phyloP scores from a whole-genome alignment of 331 rosid species.

The Rosa hybrid region DNA sequence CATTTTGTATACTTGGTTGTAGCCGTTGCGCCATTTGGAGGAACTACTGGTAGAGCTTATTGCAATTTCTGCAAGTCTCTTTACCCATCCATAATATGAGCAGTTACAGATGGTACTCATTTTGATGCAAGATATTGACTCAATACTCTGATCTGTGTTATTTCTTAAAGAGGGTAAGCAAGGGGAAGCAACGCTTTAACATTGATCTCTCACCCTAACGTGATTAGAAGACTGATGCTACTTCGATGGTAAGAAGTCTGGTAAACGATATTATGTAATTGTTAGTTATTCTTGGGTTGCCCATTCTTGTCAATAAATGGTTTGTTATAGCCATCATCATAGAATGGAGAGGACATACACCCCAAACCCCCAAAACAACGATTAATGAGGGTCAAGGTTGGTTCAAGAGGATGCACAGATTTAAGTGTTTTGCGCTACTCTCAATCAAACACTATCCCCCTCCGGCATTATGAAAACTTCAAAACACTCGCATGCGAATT shows the following conservation, averaged over 20 bases:
- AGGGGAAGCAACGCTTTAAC: constrained; percentile 74
- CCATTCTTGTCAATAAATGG: neutral
- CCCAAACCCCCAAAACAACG: too few species aligned
- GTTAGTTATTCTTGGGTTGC: neutral
- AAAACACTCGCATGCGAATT: neutral
- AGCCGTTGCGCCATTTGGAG: constrained; percentile 93
- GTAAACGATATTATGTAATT: neutral
- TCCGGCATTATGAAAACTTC: neutral
- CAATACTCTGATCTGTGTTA: constrained; percentile 21
- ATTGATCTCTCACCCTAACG: constrained; percentile 82
- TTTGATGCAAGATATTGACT: constrained; percentile 23
- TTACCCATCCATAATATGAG: constrained; percentile 7
- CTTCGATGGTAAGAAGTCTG: constrained; percentile 24
- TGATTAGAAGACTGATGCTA: constrained; percentile 46
- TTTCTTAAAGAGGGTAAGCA: constrained; percentile 67
- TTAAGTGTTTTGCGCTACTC: neutral
- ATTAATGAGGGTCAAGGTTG: neutral
- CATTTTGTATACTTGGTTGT: constrained; percentile 11
- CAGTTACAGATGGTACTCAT: neutral
- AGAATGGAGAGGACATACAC: too few species aligned
- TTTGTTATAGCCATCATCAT: too few species aligned
- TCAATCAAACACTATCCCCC: neutral
- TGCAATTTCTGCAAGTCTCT: constrained; percentile 80
- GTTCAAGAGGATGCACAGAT: neutral
- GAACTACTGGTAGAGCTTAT: constrained; percentile 90